These are phyloP conservation scores for Solanum habrochaites DNA, from an alignment of 257 asterid genomes.

Conservation along the genomic window DNA sequence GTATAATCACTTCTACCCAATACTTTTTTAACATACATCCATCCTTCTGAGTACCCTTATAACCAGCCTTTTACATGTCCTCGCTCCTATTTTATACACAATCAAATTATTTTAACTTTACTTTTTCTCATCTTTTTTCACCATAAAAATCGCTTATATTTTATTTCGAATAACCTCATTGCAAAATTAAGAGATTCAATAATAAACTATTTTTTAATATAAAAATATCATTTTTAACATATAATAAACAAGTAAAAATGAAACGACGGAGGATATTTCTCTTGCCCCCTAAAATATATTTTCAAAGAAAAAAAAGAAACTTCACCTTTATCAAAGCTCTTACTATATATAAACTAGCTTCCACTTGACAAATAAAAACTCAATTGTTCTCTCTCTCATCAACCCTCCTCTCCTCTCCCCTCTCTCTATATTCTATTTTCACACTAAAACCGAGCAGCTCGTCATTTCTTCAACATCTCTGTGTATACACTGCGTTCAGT, in stretches of 20 bases:
- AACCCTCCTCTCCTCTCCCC: not conserved
- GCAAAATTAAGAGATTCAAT: too few species aligned
- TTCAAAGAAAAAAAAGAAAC: not conserved
- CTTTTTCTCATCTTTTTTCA: too few species aligned
- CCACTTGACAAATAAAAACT: not conserved
- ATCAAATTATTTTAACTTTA: rapidly evolving
- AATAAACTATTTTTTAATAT: too few species aligned
- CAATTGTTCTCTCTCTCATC: not conserved
- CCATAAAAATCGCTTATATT: rapidly evolving
- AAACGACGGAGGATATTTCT: not conserved
- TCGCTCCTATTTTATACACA: rapidly evolving
- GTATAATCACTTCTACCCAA: not conserved
- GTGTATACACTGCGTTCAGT: not conserved
- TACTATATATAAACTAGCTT: not conserved
- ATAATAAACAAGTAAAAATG: too few species aligned
- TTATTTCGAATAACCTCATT: too few species aligned
- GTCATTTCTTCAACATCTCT: not conserved
- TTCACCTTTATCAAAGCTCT: not conserved
- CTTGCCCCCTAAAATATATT: not conserved
- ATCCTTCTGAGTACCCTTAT: not conserved
- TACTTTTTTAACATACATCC: not conserved
- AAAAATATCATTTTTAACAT: too few species aligned
- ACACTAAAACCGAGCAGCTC: not conserved
- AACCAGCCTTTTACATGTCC: not conserved
- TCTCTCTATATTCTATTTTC: not conserved